phyloP scores from a whole-genome alignment of 108 stramenopile genomes.

The Seminavis robusta region DNA sequence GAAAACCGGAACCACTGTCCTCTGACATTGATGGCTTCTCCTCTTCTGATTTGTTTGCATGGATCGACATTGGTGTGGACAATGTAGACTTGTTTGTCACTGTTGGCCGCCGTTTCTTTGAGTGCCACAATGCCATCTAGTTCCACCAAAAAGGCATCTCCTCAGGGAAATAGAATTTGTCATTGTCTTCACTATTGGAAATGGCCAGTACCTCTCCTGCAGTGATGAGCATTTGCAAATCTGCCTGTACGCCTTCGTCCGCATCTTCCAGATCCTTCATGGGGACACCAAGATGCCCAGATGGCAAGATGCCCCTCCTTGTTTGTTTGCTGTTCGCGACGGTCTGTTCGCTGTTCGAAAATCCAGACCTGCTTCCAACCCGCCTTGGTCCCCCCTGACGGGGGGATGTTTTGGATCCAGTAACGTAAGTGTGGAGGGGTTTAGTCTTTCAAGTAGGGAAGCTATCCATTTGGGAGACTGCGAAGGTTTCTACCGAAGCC shows the following conservation, averaged over 20 bases:
- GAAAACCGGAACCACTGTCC: conserved; percentile 84
- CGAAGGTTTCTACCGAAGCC: too few relatives aligned
- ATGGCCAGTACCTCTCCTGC: conserved; percentile 77
- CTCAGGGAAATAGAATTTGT: conserved; percentile 71
- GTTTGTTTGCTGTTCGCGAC: too few relatives aligned
- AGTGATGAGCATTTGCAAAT: conserved; percentile 56
- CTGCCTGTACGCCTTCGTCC: conserved; percentile 72
- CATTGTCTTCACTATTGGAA: conserved; percentile 69
- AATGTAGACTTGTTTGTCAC: conserved; percentile 23
- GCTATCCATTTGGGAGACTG: too few relatives aligned
- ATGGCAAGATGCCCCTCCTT: too few relatives aligned
- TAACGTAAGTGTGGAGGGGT: too few relatives aligned
- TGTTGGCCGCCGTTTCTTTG: too few relatives aligned
- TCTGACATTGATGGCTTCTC: conserved; percentile 75
- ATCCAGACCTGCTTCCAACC: too few relatives aligned
- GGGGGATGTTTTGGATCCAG: too few relatives aligned
- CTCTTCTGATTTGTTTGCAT: conserved; percentile 62
- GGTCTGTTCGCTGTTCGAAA: too few relatives aligned
- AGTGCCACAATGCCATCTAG: conserved; percentile 76
- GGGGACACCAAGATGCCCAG: conserved; percentile 60
- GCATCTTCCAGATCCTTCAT: conserved; percentile 63
- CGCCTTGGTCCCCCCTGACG: too few relatives aligned
- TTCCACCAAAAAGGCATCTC: conserved; percentile 78
- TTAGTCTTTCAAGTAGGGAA: too few relatives aligned
- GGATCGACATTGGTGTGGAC: conserved; percentile 70